Evolutionary conservation across 1,139 yeast species (phyloP).

Genomic region (Yamadazyma atlantica): DNA sequence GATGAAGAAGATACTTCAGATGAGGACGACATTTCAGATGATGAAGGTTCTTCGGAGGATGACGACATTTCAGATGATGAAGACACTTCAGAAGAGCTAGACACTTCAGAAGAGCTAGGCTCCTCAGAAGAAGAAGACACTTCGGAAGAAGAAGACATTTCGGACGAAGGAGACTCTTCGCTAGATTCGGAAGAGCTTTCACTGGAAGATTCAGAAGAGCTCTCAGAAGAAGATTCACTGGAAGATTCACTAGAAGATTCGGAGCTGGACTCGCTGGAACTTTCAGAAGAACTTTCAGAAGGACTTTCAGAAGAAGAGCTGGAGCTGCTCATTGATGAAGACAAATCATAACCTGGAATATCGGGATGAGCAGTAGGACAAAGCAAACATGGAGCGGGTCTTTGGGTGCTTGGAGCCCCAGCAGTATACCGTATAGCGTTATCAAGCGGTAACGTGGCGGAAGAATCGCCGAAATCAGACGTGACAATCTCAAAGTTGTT

Average conservation of each 20-base stretch:
- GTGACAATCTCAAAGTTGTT: slow-evolving; percentile 12
- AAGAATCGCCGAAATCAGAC: slow-evolving; percentile 16
- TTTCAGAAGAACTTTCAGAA: no score
- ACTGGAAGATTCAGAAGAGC: slow-evolving; percentile 2
- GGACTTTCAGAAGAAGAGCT: slow-evolving; percentile 1
- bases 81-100: slow-evolving; percentile 7
- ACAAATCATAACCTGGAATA: slow-evolving; percentile 6
- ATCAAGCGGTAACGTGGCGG: slow-evolving; percentile 11
- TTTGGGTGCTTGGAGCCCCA: slow-evolving; percentile 7
- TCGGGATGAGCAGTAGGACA: slow-evolving; percentile 1
- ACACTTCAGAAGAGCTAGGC: slow-evolving; percentile 4
- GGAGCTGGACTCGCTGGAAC: slow-evolving; percentile 2
- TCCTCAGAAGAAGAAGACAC: slow-evolving; percentile 7
- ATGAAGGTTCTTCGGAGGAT: not conserved
- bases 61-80: slow-evolving; percentile 7
- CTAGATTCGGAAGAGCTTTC: slow-evolving; percentile 2
- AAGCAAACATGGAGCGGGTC: slow-evolving; percentile 2
- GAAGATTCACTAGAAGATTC: slow-evolving; percentile 3
- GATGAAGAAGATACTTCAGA: slow-evolving; percentile 5
- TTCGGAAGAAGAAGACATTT: slow-evolving; percentile 5
- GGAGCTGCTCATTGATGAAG: slow-evolving; percentile 3
- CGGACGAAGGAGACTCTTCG: slow-evolving; percentile 2
- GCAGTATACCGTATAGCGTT: slow-evolving; percentile 15
- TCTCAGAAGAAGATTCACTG: not conserved
- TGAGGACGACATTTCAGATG: slow-evolving; percentile 5